Evolutionary conservation across 2,329 filamentous ascomycete genomes (phyloP).

Genomic region (Colletotrichum orchidophilum): DNA sequence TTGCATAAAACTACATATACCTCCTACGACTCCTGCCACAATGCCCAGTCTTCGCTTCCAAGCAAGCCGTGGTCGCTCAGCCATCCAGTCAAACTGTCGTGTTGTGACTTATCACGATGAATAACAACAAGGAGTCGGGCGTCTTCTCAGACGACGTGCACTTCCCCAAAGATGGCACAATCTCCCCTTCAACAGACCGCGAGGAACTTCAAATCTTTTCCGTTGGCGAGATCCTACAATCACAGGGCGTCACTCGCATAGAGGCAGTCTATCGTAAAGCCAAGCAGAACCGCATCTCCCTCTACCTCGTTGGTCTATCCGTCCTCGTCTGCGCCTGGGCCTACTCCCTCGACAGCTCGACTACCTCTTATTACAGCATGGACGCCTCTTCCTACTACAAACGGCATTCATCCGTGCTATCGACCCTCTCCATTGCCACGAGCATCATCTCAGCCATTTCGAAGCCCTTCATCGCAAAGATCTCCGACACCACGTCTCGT

Average conservation of each 20-base stretch:
- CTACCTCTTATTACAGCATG: slow-evolving; percentile 42
- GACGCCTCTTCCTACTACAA: slow-evolving; percentile 41
- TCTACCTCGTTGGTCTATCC: slow-evolving; percentile 41
- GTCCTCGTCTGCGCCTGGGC: slow-evolving; percentile 44
- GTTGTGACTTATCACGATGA: background rate
- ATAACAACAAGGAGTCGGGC: background rate
- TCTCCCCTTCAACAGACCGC: background rate
- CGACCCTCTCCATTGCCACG: slow-evolving; percentile 42
- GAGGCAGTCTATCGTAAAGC: slow-evolving; percentile 43
- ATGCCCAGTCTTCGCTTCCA: background rate
- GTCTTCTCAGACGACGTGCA: background rate
- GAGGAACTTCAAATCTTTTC: background rate
- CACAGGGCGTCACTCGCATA: slow-evolving; percentile 41
- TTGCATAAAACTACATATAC: background rate
- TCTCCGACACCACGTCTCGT: slow-evolving; percentile 69
- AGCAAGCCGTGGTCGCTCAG: background rate
- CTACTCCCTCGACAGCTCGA: slow-evolving; percentile 42
- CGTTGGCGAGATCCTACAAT: slow-evolving; percentile 29
- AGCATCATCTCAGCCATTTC: slow-evolving; percentile 59
- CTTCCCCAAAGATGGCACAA: background rate
- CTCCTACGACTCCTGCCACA: background rate
- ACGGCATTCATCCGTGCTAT: slow-evolving; percentile 41
- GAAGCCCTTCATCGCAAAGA: slow-evolving; percentile 69
- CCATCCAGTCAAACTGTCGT: background rate
- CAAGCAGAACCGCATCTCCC: slow-evolving; percentile 36